phyloP scores from a whole-genome alignment of 2,329 filamentous ascomycete genomes.

The Aspergillus sp. region DNA sequence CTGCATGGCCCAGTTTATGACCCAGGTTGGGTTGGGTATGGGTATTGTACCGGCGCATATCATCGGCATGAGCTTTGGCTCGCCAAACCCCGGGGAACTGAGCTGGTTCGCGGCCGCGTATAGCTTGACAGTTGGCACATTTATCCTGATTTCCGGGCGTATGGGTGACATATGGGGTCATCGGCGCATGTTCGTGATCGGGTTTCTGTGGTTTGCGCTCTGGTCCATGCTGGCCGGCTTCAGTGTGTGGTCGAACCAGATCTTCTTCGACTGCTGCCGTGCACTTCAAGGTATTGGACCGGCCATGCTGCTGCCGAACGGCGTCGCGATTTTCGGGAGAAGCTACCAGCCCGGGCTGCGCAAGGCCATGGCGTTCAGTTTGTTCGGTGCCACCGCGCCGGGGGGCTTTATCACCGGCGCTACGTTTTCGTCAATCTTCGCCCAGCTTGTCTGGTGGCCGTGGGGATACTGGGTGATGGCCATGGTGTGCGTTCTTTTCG shows the following conservation, averaged over 20 bases:
- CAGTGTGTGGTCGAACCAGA: slow-evolving; percentile 29
- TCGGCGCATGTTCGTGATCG: slow-evolving; percentile 28
- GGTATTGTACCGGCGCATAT: slow-evolving; percentile 42
- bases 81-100: slow-evolving; percentile 36
- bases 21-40: slow-evolving; percentile 40
- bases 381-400: slow-evolving; percentile 44
- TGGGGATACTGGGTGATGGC: slow-evolving; percentile 43
- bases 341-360: slow-evolving; percentile 48
- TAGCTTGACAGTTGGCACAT: slow-evolving; percentile 35
- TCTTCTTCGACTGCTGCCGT: slow-evolving; percentile 45
- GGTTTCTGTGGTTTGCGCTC: slow-evolving; percentile 29
- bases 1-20: slow-evolving; percentile 32
- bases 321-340: slow-evolving; percentile 53
- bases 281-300: slow-evolving; percentile 52
- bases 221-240: slow-evolving; percentile 33
- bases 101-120: slow-evolving; percentile 53
- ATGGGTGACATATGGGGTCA: slow-evolving; percentile 33
- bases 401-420: slow-evolving; percentile 37
- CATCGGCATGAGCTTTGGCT: slow-evolving; percentile 41
- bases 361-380: slow-evolving; percentile 52
- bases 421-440: slow-evolving; percentile 32
- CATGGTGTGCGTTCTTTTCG: slow-evolving; percentile 34
- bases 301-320: slow-evolving; percentile 57
- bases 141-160: slow-evolving; percentile 27
- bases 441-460: slow-evolving; percentile 41